Percentiles rank a stretch among this genome's conserved stretches.
phyloP scores from a whole-genome alignment of 768 basidiomycete species.

The Agrocybe praecox region DNA sequence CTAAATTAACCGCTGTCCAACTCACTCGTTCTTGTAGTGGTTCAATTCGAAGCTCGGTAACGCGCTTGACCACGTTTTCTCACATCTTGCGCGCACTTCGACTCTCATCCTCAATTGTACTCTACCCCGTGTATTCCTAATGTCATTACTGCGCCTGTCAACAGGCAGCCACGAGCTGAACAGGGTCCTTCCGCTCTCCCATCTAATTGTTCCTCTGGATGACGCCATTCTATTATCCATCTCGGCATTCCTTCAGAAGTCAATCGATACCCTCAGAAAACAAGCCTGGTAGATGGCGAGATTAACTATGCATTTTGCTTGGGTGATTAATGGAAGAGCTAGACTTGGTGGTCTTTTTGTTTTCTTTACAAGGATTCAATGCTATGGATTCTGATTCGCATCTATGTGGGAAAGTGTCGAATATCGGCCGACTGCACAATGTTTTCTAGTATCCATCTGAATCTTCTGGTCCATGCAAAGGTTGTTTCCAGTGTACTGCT shows the following conservation, averaged over 20 bases:
- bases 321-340: not conserved
- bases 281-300: not conserved
- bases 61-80: not conserved
- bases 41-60: slow-evolving; percentile 83
- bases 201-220: not conserved
- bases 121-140: slow-evolving; percentile 5
- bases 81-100: not conserved
- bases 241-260: not conserved
- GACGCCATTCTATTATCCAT: slow-evolving; percentile 1
- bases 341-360: not conserved
- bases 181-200: not conserved
- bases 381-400: not conserved
- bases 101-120: slow-evolving; percentile 8
- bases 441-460: too few relatives aligned
- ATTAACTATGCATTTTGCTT: not conserved
- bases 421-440: too few relatives aligned
- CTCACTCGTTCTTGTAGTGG: slow-evolving; percentile 49
- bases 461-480: too few relatives aligned
- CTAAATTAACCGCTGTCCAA: slow-evolving; percentile 1
- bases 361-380: not conserved
- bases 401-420: too few relatives aligned
- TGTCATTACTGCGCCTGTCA: not conserved
- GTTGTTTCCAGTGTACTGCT: too few relatives aligned
- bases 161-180: not conserved
- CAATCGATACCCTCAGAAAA: not conserved